Evolutionary conservation across 2,329 filamentous ascomycete species (phyloP), one percentile per base, ranked within the genome.

Genomic region (Xylaria sp.): DNA sequence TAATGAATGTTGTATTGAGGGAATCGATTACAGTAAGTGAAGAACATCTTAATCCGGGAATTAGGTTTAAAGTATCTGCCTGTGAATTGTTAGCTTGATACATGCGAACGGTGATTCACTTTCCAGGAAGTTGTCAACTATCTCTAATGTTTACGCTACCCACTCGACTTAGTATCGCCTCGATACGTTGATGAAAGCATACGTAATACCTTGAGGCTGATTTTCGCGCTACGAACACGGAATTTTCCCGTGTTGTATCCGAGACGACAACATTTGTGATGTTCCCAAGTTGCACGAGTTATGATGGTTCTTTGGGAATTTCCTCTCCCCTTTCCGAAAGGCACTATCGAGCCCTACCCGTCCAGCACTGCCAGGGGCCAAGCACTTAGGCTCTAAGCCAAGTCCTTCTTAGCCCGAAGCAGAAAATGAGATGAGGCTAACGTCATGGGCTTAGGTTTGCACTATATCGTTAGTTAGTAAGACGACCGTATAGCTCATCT

Each of bases 401-500:
- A 56, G n/a, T 51, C 52, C 32, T 20, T 32, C 34, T 58, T 63
- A 44, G 13, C 67, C 63, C 15, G 34, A 66, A 66, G 54, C 23
- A 41, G 63, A 41, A 66, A 69, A 66, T 60, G 67, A 69, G 63
- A 59, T 51, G 9, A 34, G 25, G 13, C 32, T 4, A 25, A 55
- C 52, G 18, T 50, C 28, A 41, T 18, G 23, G 34, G 13, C 25
- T n/a, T 10, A 23, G n/a, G n/a, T 10, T 20, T 10, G 9, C 52
- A 46, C 15, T 8, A 13, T 41, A 23, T 8, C 41, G 23, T 39
- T 34, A 39, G 15, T n/a, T 12, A 50, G 15, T 37, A 23, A 51
- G 54, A 28, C 52, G 2, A 55, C 28, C 9, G 32, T 55, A 37
- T n/a, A 15, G 18, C 13, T 37, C 13, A 20, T 55, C 34, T 55